These are phyloP conservation scores for Primulina huaijiensis DNA, from an alignment of 257 asterid species.

Conservation along the genomic window DNA sequence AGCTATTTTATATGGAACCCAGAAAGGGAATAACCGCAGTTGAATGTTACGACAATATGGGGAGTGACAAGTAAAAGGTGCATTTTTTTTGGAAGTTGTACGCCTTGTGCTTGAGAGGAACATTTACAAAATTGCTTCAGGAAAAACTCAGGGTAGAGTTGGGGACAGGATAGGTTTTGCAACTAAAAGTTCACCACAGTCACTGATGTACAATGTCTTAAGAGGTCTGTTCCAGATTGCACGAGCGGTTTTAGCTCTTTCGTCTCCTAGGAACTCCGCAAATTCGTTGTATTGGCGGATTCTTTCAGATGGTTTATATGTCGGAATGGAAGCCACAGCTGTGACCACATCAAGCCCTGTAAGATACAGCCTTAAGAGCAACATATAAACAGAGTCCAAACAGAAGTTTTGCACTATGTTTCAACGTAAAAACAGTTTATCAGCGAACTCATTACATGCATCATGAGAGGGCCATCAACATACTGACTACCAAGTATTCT, in stretches of 20 bases:
- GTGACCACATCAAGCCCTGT: slow-evolving; percentile 85
- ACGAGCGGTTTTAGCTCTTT: slow-evolving; percentile 78
- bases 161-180: slow-evolving; percentile 78
- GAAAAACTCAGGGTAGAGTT: slow-evolving; percentile 46
- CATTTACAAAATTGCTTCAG: not conserved
- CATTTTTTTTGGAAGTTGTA: too few relatives aligned
- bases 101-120: not conserved
- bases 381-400: not conserved
- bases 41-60: too few relatives aligned
- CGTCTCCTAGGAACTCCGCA: slow-evolving; percentile 88
- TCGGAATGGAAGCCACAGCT: slow-evolving; percentile 62
- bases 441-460: not conserved
- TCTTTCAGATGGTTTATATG: slow-evolving; percentile 68
- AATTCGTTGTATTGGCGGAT: slow-evolving; percentile 75
- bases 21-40: too few relatives aligned
- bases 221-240: slow-evolving; percentile 85
- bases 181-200: slow-evolving; percentile 70
- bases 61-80: too few relatives aligned
- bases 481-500: not conserved
- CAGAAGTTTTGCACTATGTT: too few relatives aligned
- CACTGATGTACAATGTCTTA: slow-evolving; percentile 73
- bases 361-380: not conserved
- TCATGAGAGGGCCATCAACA: not conserved
- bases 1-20: too few relatives aligned
- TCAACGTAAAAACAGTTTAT: not conserved